phyloP scores from a whole-genome alignment of 306 rosid genomes.

The Leucaena leucocephala region DNA sequence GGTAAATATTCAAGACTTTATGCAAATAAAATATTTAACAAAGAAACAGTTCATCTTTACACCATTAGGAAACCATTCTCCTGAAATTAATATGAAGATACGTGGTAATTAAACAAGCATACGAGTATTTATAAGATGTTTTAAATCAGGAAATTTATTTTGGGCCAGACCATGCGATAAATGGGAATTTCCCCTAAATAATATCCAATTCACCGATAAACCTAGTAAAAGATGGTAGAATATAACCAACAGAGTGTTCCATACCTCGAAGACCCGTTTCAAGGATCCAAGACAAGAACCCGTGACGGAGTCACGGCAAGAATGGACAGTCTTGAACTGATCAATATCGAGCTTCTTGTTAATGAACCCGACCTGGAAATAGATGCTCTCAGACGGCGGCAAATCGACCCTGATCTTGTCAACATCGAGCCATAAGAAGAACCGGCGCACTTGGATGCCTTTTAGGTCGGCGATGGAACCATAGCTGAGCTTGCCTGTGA shows the following conservation, averaged over 20 bases:
- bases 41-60: too few relatives aligned
- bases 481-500: conserved; percentile 70
- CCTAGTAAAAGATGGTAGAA: neutral
- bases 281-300: conserved; percentile 42
- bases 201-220: neutral
- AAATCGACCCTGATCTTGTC: conserved; percentile 92
- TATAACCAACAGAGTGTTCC: neutral
- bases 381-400: conserved; percentile 78
- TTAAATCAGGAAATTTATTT: neutral
- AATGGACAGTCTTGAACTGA: conserved; percentile 71
- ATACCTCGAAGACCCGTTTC: conserved; percentile 52
- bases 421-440: conserved; percentile 77
- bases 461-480: conserved; percentile 73
- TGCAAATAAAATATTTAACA: too few relatives aligned
- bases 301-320: conserved; percentile 53
- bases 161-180: neutral
- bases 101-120: neutral
- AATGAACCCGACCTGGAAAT: conserved; percentile 81
- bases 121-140: neutral
- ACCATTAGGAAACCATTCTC: neutral
- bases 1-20: too few relatives aligned
- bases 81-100: neutral
- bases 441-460: conserved; percentile 78
- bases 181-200: neutral
- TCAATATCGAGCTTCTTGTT: conserved; percentile 78